Evolutionary conservation across 2,329 filamentous ascomycete genomes (phyloP).

Genomic region (Ophiostoma australiae): DNA sequence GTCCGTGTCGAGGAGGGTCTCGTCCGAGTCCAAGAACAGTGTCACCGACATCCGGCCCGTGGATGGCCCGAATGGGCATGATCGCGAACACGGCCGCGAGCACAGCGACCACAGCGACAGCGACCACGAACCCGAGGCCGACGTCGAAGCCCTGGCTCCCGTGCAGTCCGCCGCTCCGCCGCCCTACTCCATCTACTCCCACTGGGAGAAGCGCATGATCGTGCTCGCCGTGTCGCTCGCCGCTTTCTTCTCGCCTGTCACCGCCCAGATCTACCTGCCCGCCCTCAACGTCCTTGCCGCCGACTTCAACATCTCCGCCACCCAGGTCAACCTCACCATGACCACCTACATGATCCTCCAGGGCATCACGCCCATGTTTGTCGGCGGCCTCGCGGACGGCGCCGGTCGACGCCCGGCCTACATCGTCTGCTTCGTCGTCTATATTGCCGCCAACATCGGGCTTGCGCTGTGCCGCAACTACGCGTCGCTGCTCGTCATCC

Average conservation of each 20-base stretch:
- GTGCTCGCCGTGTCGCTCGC: constrained; percentile 38
- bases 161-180: constrained; percentile 20
- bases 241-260: constrained; percentile 43
- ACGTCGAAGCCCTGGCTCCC: neutral
- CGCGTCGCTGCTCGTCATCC: constrained; percentile 47
- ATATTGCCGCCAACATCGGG: constrained; percentile 49
- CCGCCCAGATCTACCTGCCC: constrained; percentile 51
- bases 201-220: constrained; percentile 39
- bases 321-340: constrained; percentile 46
- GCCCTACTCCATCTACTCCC: constrained; percentile 38
- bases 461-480: constrained; percentile 48
- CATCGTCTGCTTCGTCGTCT: constrained; percentile 48
- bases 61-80: neutral
- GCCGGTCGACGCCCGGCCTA: constrained; percentile 51
- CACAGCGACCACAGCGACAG: neutral
- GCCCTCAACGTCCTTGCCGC: constrained; percentile 45
- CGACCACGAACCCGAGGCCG: constrained; percentile 2
- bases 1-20: neutral
- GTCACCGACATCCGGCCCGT: neutral
- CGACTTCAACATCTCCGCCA: constrained; percentile 38
- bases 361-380: constrained; percentile 53
- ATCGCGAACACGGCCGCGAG: neutral
- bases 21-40: neutral
- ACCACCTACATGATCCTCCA: constrained; percentile 58
- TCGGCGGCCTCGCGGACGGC: constrained; percentile 52